These are phyloP conservation scores for Musa itinerans DNA, from an alignment of 176 grass and related monocot species.

Conservation along the genomic window DNA sequence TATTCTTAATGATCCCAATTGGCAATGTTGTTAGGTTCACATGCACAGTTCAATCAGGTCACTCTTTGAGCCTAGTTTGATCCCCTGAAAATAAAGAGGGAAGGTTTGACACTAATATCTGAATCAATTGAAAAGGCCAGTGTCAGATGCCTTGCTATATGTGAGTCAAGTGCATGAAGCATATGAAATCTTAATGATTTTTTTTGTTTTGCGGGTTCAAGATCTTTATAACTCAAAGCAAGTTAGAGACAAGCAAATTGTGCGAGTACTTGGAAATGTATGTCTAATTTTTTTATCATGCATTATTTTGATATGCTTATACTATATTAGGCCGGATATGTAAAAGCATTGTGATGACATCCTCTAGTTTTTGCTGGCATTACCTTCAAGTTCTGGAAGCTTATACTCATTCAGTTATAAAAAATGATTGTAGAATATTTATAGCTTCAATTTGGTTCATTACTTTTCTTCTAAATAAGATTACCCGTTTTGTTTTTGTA, in stretches of 20 bases:
- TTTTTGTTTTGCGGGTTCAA: constrained; percentile 52
- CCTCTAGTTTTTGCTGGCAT: not conserved
- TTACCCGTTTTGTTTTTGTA: not conserved
- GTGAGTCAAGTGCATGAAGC: not conserved
- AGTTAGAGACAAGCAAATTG: constrained; percentile 90
- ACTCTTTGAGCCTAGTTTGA: no score
- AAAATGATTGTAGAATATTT: not conserved
- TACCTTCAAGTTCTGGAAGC: not conserved
- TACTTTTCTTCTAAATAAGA: not conserved
- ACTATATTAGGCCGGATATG: not conserved
- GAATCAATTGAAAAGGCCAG: no score
- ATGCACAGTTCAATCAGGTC: no score
- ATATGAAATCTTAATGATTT: not conserved
- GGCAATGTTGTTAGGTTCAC: no score
- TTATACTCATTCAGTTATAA: not conserved
- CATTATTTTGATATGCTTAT: not conserved
- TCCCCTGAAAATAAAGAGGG: no score
- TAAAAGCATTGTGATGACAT: not conserved
- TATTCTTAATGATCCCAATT: no score
- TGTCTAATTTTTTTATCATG: constrained; percentile 12
- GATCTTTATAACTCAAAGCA: constrained; percentile 84
- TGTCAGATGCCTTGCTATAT: not conserved
- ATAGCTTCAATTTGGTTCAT: not conserved
- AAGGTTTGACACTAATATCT: no score
- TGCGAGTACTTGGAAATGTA: constrained; percentile 88